Conservation (phyloP, 164 flowering plant species). For the Umbellularia californica region DNA sequence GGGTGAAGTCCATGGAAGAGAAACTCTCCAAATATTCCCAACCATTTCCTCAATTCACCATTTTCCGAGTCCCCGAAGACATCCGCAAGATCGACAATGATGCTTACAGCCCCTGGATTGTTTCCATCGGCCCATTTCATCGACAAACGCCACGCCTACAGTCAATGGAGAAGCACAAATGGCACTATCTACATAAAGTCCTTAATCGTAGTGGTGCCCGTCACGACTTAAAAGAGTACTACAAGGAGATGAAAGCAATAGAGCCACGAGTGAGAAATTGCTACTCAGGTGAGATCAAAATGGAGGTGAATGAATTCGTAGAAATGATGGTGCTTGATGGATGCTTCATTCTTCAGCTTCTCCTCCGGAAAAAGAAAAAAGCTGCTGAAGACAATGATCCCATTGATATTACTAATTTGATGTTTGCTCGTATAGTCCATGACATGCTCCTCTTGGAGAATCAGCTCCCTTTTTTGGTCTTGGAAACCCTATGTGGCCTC, state of each 20-base stretch:
- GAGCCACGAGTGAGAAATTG: background rate
- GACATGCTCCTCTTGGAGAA: conserved; percentile 10
- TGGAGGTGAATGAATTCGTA: conserved; percentile 1
- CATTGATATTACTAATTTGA: background rate
- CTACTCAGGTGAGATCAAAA: background rate
- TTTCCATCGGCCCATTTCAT: conserved; percentile 25
- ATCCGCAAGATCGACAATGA: conserved; percentile 4
- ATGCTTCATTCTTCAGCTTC: conserved; percentile 5
- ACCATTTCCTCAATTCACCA: background rate
- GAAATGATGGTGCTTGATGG: conserved; percentile 13
- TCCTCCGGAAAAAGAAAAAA: background rate
- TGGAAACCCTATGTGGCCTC: background rate
- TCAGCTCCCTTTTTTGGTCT: conserved; percentile 11
- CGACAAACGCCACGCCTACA: background rate
- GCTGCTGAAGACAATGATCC: background rate
- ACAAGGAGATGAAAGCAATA: background rate
- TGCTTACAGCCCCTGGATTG: conserved; percentile 14
- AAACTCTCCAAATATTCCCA: background rate
- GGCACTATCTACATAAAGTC: background rate
- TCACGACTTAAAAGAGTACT: background rate
- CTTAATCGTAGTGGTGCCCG: background rate
- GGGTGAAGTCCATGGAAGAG: background rate
- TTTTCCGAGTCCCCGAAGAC: conserved; percentile 14
- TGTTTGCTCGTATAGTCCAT: background rate
- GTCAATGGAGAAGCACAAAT: conserved; percentile 21